Percentiles rank a stretch among this genome's conserved stretches.
Evolutionary conservation across 2,329 filamentous ascomycete species (phyloP).

Genomic region (Penicillium sp.): DNA sequence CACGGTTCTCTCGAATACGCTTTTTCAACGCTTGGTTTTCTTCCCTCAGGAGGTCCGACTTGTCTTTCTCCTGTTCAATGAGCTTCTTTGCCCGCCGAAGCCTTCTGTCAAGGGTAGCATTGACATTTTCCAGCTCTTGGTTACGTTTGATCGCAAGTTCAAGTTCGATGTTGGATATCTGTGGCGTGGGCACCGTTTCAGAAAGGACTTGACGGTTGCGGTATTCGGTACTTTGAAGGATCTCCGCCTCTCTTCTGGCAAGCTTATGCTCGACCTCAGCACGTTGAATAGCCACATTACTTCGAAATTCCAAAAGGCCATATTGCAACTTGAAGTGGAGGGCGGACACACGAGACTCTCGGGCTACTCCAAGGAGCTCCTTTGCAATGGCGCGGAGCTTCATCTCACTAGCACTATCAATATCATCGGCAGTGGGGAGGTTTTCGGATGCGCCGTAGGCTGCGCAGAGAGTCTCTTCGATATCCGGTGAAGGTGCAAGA

Average conservation of each 20-base stretch:
- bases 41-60: slow-evolving; percentile 71
- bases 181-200: slow-evolving; percentile 49
- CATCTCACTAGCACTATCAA: slow-evolving; percentile 56
- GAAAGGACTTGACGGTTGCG: slow-evolving; percentile 66
- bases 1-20: slow-evolving; percentile 85
- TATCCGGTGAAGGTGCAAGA: slow-evolving; percentile 54
- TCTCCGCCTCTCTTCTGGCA: slow-evolving; percentile 85
- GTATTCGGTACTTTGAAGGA: slow-evolving; percentile 75
- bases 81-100: slow-evolving; percentile 76
- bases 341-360: slow-evolving; percentile 77
- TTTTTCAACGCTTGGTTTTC: slow-evolving; percentile 78
- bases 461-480: slow-evolving; percentile 48
- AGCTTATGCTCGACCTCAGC: slow-evolving; percentile 92
- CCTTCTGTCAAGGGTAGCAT: slow-evolving; percentile 66
- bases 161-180: slow-evolving; percentile 54
- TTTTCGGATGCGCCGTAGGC: slow-evolving; percentile 50
- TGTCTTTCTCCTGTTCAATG: slow-evolving; percentile 77
- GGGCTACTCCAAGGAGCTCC: slow-evolving; percentile 59
- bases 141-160: slow-evolving; percentile 65
- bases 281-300: slow-evolving; percentile 81
- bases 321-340: slow-evolving; percentile 92
- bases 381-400: slow-evolving; percentile 61
- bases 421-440: slow-evolving; percentile 55
- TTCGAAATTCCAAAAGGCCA: slow-evolving; percentile 81
- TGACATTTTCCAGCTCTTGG: slow-evolving; percentile 70